These are phyloP conservation scores for Fusarium caatingaense DNA, from an alignment of 2,329 filamentous ascomycete genomes.

Conservation along the genomic window DNA sequence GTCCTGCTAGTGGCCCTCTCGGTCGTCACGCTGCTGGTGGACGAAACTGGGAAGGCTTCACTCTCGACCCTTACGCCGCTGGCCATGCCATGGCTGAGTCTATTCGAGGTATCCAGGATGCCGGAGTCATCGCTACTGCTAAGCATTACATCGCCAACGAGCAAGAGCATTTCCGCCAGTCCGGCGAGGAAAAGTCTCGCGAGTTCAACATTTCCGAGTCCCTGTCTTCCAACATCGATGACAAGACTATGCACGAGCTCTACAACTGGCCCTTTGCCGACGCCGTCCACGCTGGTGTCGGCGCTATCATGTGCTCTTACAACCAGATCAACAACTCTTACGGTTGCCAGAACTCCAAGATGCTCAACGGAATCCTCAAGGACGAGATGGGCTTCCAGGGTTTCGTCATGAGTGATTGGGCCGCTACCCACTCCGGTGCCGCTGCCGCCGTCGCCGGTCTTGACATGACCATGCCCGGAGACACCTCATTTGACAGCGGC, in stretches of 20 bases:
- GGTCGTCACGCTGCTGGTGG: conserved; percentile 60
- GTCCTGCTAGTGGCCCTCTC: conserved; percentile 60
- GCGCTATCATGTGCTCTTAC: conserved; percentile 75
- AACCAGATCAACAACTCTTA: conserved; percentile 86
- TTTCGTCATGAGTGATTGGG: conserved; percentile 85
- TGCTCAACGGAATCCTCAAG: conserved; percentile 81
- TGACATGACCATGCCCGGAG: conserved; percentile 91
- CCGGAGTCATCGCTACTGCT: conserved; percentile 84
- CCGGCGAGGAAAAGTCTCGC: conserved; percentile 61
- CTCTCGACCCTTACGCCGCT: conserved; percentile 79
- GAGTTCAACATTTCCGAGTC: conserved; percentile 73
- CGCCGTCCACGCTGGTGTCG: conserved; percentile 74
- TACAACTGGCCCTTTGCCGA: conserved; percentile 85
- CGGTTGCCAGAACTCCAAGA: conserved; percentile 80
- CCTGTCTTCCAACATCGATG: conserved; percentile 72
- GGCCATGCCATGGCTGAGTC: conserved; percentile 78
- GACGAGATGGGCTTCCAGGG: conserved; percentile 84
- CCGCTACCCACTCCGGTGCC: conserved; percentile 77
- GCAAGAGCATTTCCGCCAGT: conserved; percentile 81
- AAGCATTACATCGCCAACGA: conserved; percentile 83
- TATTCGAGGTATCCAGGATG: conserved; percentile 82
- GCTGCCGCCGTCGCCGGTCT: conserved; percentile 76
- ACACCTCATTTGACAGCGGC: conserved; percentile 80
- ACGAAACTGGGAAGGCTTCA: conserved; percentile 74
- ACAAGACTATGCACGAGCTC: conserved; percentile 79